A percentile compares a stretch with the other conserved stretches of the same genome.
Evolutionary conservation across 2,329 filamentous ascomycete species (phyloP).

Genomic region (Arthroderma uncinatum): DNA sequence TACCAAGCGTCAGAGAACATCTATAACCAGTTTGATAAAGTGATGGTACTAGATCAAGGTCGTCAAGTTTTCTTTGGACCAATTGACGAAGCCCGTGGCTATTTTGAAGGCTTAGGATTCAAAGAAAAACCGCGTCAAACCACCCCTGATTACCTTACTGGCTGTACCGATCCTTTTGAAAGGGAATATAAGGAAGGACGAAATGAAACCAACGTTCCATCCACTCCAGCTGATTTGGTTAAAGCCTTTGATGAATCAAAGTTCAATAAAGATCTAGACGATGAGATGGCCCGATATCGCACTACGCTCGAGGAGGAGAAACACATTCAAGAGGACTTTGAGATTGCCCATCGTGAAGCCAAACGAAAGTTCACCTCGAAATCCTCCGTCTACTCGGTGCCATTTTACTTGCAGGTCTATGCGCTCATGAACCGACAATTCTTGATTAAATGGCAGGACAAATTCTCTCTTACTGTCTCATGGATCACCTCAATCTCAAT

Average conservation of each 20-base stretch:
- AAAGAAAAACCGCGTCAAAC: slow-evolving; percentile 64
- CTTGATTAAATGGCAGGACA: slow-evolving; percentile 64
- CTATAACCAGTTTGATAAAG: slow-evolving; percentile 70
- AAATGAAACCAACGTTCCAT: slow-evolving; percentile 39
- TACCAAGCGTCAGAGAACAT: slow-evolving; percentile 81
- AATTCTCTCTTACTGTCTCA: slow-evolving; percentile 58
- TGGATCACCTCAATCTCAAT: slow-evolving; percentile 60
- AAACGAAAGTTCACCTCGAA: slow-evolving; percentile 63
- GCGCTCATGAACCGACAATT: slow-evolving; percentile 60
- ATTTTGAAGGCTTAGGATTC: slow-evolving; percentile 70
- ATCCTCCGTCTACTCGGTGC: slow-evolving; percentile 69
- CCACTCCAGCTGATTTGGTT: slow-evolving; percentile 60
- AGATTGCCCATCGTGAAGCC: slow-evolving; percentile 60
- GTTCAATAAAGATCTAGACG: slow-evolving; percentile 33
- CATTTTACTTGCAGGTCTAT: slow-evolving; percentile 60
- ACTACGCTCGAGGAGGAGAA: slow-evolving; percentile 52
- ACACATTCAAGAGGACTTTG: slow-evolving; percentile 63
- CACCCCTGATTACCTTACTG: slow-evolving; percentile 69
- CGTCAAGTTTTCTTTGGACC: slow-evolving; percentile 67
- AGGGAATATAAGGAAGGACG: slow-evolving; percentile 61
- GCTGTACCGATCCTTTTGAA: slow-evolving; percentile 75
- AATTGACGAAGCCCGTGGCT: slow-evolving; percentile 52
- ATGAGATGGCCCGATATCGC: slow-evolving; percentile 52
- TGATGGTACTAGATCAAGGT: slow-evolving; percentile 67
- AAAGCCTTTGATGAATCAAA: slow-evolving; percentile 44